Base-by-base conservation (phyloP, 805 yeast genomes). In the Candida dendrica region DNA sequence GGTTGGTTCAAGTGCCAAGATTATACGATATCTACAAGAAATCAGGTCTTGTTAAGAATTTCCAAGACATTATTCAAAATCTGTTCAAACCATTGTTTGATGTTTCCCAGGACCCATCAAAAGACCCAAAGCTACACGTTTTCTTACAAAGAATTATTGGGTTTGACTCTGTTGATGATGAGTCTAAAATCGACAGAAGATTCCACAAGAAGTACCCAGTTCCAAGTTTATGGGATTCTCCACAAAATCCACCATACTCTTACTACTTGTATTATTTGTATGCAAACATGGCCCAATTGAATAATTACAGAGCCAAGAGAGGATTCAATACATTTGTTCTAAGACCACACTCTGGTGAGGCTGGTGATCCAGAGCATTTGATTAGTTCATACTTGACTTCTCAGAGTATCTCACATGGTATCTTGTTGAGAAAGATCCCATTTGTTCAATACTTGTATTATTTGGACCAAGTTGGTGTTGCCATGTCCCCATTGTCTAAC, bases 331-430 rank as follows among this genome's bases (percentile, higher is more conserved):
- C 97, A 0, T 82, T 93, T 64, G 95, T 88, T n/a, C 68, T 93
- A 53, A 77, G 98, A 55, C 99, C 99, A 3, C 99, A 93, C 63
- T 87, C 96, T 52, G 99, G 99, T 48, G 99, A 93, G 64, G 99
- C 98, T n/a, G 99, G 99, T 46, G 98, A 93, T 58, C 97, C 98
- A 1, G 98, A 93, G 57, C 98, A 93, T 68, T 71, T 95, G 57
- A 86, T 90, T 36, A 75, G 90, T 39, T 90, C 98, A 1, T 93
- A 84, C 55, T 65, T 93, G 55, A 78, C 93, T 1, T 81, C 97
- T 1, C 95, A 91, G 56, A 87, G 95, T 40, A 93, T 93, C 46
- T 86, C 95, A 11, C 99, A 93, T 61, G 99, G 99, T 44, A 95
- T 93, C 42, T 63, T 91, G 46, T 70, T 93, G 58, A 79, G 98